Percentiles rank a stretch among this genome's conserved stretches.
Evolutionary conservation across 345 rosid species (phyloP).

Genomic region (Gynandropsis gynandra): DNA sequence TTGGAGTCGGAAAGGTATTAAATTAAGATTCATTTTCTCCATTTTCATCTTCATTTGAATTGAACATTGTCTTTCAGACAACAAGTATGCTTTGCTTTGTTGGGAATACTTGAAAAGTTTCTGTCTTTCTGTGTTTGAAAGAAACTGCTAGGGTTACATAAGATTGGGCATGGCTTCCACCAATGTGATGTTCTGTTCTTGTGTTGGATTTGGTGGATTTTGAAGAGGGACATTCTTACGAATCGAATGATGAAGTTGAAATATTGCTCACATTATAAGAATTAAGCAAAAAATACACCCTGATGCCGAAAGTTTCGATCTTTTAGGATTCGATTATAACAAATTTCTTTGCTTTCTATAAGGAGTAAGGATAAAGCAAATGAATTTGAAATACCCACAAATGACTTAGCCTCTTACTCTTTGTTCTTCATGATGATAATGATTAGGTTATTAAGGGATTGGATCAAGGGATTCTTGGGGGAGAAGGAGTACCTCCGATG

Average conservation of each 20-base stretch:
- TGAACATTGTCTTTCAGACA: too few species aligned
- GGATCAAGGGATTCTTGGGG: slow-evolving; percentile 90
- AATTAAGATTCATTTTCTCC: not conserved
- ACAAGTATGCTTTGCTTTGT: too few species aligned
- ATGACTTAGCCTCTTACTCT: not conserved
- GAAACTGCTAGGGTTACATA: not conserved
- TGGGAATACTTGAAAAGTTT: too few species aligned
- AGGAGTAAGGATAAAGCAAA: not conserved
- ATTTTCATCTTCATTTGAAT: not conserved
- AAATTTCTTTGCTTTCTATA: slow-evolving; percentile 3
- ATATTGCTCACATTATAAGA: too few species aligned
- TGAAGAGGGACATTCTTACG: too few species aligned
- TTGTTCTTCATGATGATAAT: not conserved
- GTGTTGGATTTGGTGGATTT: not conserved
- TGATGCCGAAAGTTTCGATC: not conserved
- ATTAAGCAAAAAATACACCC: too few species aligned
- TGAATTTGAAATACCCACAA: not conserved
- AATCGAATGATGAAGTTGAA: not conserved
- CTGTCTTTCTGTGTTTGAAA: slow-evolving; percentile 8
- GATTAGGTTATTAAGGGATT: slow-evolving; percentile 74
- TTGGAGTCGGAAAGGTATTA: slow-evolving; percentile 85
- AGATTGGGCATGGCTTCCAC: not conserved
- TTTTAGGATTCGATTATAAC: not conserved
- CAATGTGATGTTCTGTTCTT: not conserved
- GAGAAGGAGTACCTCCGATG: slow-evolving; percentile 93